Evolutionary conservation across 2,329 filamentous ascomycete genomes (phyloP), one percentile per base, ranked within the genome.

Genomic region (Paraphoma chrysanthemicola): DNA sequence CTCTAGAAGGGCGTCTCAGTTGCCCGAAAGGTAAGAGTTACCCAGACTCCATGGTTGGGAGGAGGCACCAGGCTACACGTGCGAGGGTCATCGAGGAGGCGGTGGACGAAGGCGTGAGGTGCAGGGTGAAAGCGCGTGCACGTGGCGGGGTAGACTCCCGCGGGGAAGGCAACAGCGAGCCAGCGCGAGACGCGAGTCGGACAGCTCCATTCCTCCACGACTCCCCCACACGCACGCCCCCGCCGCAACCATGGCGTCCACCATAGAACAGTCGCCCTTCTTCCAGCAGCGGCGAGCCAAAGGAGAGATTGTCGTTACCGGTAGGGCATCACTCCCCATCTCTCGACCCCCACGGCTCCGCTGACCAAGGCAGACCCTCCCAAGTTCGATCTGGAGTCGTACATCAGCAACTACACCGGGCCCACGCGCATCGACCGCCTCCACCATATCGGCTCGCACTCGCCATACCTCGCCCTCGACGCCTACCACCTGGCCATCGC

Each of bases 311-410:
- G 54, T 77, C 18, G 73, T 77, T 49, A 75, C 70, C 62, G 75
- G 75, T 74, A 62, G 31, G 63, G 49, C 10, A 41, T 36, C 14
- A 36, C 18, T 18, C 38, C 17, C 6, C 36, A 10, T n/a, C 30
- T 31, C 10, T 36, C 23, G 29, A 7, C 41, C 31, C 49, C 31
- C 39, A 17, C 3, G n/a, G 30, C 36, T 23, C 23, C 43, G 54
- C 70, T 72, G 55, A 76, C 53, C 39, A 42, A 23, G 30, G 14
- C 56, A 94, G 91, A 92, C 46, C 78, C 86, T 6, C 93, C 94
- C 9, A 97, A 94, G 73, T 89, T 98, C 66, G 95, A 98, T 69
- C 85, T 99, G 42, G 92, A 97, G 59, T 86, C 90, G 38, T 98
- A 97, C 77, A 90, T 97, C 48, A 85, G 89, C 64, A 96, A 97